Base-by-base conservation (phyloP, 1,139 yeast species). In the Yamadazyma pseudoaaseri region DNA sequence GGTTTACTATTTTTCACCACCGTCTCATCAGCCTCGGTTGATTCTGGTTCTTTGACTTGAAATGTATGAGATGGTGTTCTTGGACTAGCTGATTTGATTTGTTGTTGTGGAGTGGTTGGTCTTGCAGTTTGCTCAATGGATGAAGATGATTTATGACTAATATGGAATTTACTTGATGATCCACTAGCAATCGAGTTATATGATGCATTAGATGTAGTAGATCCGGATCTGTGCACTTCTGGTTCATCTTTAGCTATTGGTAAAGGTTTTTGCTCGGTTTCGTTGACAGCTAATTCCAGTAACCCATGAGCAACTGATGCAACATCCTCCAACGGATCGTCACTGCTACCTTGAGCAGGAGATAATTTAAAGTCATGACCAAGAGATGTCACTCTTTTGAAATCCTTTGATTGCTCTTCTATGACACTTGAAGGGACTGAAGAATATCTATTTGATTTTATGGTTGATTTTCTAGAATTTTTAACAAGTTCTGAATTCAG, bases 171-270 rank as follows among this genome's bases (percentile, higher is more conserved):
- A 20, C 57, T 56, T 1, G 64, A 58, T 3, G 59, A 55, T 21
- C 60, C 69, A 42, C 70, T 63, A 43, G 65, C 67, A 39, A 68
- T 59, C 2, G 73, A 66, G 37, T 60, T 55, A 41, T 48, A 54
- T 2, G 72, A 61, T 2, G 43, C 45, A 14, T 54, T 44, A 3
- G 71, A 64, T 3, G 58, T 49, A 2, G 52, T 36, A 2, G 71
- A 61, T n/a, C 45, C 48, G 11, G 54, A 51, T 39, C 70, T 30
- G n/a, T 29, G n/a, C n/a, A n/a, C n/a, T n/a, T n/a, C n/a, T n/a
- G n/a, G n/a, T n/a, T n/a, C n/a, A n/a, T n/a, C n/a, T 7, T 10
- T 7, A 18, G 21, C 10, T 10, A 7, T 18, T 10, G 7, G 7
- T 10, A 18, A 7, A 7, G 21, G 21, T 18, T 10, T 7, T 7